Base-by-base conservation (phyloP, 2,329 filamentous ascomycete genomes). In the Lasiodiplodia theobromae region DNA sequence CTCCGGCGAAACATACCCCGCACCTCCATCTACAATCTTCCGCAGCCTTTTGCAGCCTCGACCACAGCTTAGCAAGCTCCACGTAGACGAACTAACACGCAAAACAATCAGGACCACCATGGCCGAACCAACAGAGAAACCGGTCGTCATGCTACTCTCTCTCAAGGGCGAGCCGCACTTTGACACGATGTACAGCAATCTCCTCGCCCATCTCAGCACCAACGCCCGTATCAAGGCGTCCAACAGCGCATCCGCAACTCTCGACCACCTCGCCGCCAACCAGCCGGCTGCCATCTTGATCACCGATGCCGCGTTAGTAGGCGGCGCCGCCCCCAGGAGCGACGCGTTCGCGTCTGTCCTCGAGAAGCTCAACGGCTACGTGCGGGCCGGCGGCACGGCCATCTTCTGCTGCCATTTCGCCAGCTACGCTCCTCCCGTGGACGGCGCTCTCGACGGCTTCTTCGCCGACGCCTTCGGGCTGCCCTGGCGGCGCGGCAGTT, bases 161-260 rank as follows among this genome's bases (percentile, higher is more conserved):
- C 25, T 28, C 25, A 28, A 28, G 1, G 1, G 25, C 4, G 25
- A 28, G 4, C 3, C 25, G 25, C 25, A 28, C 25, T 56, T 56
- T 28, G 52, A 56, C 5, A 28, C 31, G 2, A 56, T 34, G 52
- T 56, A 56, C 28, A 28, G 52, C 25, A 56, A 18, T 23, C 52
- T 56, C 18, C 52, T 56, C 52, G 10, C 2, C 28, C 14, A 14
- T 5, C 52, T 56, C 52, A 2, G 21, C 49, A 49, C 28, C 6
- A 11, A 69, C 70, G 10, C 75, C 73, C 62, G 72, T 73, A 18
- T 56, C 21, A 25, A 28, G 52, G 14, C 14, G 11, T 14, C n/a
- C 14, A 21, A 14, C 25, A 23, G 5, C 16, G 72, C 75, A 4
- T 74, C 71, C 51, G 70, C 40, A 21, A 28, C 44, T 16, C 31